phyloP scores from a whole-genome alignment of 768 basidiomycete genomes.

The Agaricus blazei region DNA sequence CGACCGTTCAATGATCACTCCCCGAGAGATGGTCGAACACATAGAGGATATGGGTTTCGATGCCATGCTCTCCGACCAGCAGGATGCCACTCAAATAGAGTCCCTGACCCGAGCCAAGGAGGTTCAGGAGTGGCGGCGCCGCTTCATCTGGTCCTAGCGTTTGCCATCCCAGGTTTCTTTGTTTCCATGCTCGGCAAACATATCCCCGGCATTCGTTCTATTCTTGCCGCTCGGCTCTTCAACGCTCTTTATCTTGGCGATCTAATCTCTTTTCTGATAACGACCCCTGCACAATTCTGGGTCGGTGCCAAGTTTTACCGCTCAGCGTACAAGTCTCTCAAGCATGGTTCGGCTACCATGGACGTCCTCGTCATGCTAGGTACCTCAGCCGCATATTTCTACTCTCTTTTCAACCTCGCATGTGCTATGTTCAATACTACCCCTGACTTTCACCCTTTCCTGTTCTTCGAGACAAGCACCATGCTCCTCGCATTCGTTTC shows the following conservation, averaged over 20 bases:
- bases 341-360: constrained; percentile 91
- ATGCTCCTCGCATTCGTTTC: constrained; percentile 98
- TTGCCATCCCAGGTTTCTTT: constrained; percentile 94
- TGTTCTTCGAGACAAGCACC: constrained; percentile 98
- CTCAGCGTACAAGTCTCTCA: constrained; percentile 87
- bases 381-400: constrained; percentile 90
- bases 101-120: constrained; percentile 89
- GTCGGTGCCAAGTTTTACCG: constrained; percentile 84
- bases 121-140: constrained; percentile 81
- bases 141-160: constrained; percentile 71
- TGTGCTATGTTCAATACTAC: constrained; percentile 59
- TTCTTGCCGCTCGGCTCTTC: constrained; percentile 49
- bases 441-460: constrained; percentile 69
- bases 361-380: constrained; percentile 96
- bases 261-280: constrained; percentile 66
- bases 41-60: constrained; percentile 90
- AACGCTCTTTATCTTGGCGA: constrained; percentile 80
- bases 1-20: constrained; percentile 66
- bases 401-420: constrained; percentile 73
- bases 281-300: constrained; percentile 92
- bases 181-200: constrained; percentile 79
- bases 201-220: constrained; percentile 50
- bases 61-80: constrained; percentile 76
- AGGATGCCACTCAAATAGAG: constrained; percentile 78
- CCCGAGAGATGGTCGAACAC: constrained; percentile 84